These are phyloP conservation scores for Macrolepiota dolichaula DNA, from an alignment of 768 basidiomycete species.

Conservation along the genomic window DNA sequence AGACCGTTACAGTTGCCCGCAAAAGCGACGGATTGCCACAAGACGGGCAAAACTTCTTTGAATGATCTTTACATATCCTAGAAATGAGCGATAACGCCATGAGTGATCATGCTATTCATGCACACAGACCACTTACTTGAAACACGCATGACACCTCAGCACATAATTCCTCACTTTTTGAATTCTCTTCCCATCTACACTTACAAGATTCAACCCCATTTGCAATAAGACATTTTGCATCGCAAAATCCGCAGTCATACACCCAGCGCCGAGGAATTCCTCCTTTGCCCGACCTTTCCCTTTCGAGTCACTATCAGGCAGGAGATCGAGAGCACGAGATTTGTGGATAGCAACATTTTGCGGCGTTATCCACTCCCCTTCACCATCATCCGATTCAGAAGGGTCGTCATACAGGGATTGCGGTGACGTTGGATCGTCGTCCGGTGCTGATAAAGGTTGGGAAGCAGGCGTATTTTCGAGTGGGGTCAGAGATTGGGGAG, in stretches of 20 bases:
- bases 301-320: slow-evolving; percentile 52
- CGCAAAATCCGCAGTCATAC: slow-evolving; percentile 98
- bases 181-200: slow-evolving; percentile 88
- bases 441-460: slow-evolving; percentile 11
- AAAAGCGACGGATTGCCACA: slow-evolving; percentile 92
- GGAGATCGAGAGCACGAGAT: slow-evolving; percentile 79
- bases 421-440: slow-evolving; percentile 15
- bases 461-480: neutral
- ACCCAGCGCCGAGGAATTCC: slow-evolving; percentile 62
- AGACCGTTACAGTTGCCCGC: slow-evolving; percentile 86
- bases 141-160: slow-evolving; percentile 95
- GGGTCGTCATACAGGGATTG: slow-evolving; percentile 68
- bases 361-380: slow-evolving; percentile 97
- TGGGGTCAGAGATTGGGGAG: neutral
- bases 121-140: slow-evolving; percentile 67
- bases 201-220: slow-evolving; percentile 88
- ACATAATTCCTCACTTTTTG: slow-evolving; percentile 94
- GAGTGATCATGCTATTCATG: too few species aligned
- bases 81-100: neutral
- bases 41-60: slow-evolving; percentile 95
- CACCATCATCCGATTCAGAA: slow-evolving; percentile 75
- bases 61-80: slow-evolving; percentile 93
- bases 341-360: slow-evolving; percentile 83
- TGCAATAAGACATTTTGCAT: slow-evolving; percentile 98
- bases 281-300: slow-evolving; percentile 35